Evolutionary conservation across 129 eudicot species (phyloP).

Genomic region (Scalesia atractyloides): DNA sequence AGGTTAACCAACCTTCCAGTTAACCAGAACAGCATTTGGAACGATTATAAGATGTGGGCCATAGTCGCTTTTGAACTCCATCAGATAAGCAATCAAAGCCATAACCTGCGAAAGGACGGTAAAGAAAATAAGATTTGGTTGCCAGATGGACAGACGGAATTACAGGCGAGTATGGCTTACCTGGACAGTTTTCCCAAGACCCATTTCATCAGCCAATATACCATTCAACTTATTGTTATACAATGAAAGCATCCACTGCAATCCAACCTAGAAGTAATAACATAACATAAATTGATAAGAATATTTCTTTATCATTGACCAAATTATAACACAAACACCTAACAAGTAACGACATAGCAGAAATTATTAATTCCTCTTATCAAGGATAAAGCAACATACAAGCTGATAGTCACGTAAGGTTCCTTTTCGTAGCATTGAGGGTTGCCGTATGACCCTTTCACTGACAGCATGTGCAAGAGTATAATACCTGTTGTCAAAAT

Average conservation of each 20-base stretch:
- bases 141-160: conserved; percentile 1
- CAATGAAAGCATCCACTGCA: conserved; percentile 99
- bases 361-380: conserved; percentile 13
- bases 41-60: conserved; percentile 99
- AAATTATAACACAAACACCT: neutral
- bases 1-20: conserved; percentile 82
- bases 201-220: conserved; percentile 99
- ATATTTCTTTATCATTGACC: neutral
- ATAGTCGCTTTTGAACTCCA: conserved; percentile 97
- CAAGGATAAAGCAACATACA: conserved; percentile 51
- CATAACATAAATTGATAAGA: conserved; percentile 11
- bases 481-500: conserved; percentile 60
- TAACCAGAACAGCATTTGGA: conserved; percentile 97
- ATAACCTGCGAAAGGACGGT: conserved; percentile 62
- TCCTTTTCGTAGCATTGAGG: conserved; percentile 92
- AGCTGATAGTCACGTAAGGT: conserved; percentile 96
- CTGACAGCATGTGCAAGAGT: conserved; percentile 97
- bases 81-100: conserved; percentile 95
- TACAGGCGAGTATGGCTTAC: conserved; percentile 26
- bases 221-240: conserved; percentile 95
- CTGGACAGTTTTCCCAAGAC: conserved; percentile 99
- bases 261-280: conserved; percentile 67
- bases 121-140: neutral
- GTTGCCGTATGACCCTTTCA: conserved; percentile 88
- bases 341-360: conserved; percentile 1